phyloP scores from a whole-genome alignment of 305 asterid species.

The Fraxinus sp. region DNA sequence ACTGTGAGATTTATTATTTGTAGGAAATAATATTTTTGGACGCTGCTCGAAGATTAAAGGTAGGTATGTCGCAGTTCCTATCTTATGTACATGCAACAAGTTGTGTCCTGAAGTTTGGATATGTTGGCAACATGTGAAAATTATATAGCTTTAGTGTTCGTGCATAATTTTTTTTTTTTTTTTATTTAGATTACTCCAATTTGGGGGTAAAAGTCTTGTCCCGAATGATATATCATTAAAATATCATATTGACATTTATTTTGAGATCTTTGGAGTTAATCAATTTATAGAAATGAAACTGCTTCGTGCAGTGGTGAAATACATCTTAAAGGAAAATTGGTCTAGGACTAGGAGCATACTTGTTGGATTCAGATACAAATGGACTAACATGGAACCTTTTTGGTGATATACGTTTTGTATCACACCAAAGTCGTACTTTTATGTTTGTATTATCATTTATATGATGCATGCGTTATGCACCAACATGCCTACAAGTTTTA shows the following conservation, averaged over 20 bases:
- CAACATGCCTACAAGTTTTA: background rate
- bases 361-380: background rate
- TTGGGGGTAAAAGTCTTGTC: background rate
- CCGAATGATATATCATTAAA: background rate
- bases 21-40: constrained; percentile 87
- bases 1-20: constrained; percentile 30
- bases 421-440: background rate
- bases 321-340: background rate
- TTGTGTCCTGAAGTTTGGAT: background rate
- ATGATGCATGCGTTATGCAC: background rate
- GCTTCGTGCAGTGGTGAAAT: background rate
- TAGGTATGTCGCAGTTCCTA: constrained; percentile 31
- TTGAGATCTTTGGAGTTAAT: background rate
- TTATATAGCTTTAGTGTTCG: background rate
- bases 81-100: background rate
- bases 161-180: background rate
- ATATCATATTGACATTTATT: background rate
- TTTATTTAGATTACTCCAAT: background rate
- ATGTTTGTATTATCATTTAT: background rate
- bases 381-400: background rate
- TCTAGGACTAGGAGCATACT: background rate
- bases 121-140: background rate
- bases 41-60: constrained; percentile 81
- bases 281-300: background rate
- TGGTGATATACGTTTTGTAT: background rate